Percentiles rank a stretch among this genome's conserved stretches.
phyloP scores from a whole-genome alignment of 2,329 filamentous ascomycete genomes.

The Passalora sequoiae region DNA sequence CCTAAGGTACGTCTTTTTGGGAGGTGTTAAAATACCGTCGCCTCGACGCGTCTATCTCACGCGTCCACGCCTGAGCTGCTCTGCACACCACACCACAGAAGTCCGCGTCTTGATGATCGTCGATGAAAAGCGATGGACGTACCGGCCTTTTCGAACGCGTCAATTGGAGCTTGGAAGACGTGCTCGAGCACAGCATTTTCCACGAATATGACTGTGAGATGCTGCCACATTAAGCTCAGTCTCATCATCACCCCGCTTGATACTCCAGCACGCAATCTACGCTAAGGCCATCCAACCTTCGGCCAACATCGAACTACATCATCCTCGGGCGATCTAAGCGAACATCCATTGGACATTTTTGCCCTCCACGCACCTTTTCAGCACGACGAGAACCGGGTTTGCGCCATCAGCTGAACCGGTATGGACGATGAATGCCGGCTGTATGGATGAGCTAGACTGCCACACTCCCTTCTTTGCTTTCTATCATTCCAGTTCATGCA shows the following conservation, averaged over 20 bases:
- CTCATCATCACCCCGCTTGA: background rate
- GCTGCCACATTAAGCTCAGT: background rate
- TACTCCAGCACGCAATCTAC: background rate
- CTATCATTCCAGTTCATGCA: constrained; percentile 2
- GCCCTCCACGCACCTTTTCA: background rate
- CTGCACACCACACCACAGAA: too few species aligned
- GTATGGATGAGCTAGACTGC: background rate
- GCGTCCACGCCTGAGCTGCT: too few species aligned
- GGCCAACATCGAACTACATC: background rate
- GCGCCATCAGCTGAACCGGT: background rate
- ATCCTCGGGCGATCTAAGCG: constrained; percentile 1
- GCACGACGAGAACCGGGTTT: constrained; percentile 1
- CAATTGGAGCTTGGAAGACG: background rate
- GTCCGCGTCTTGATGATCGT: too few species aligned
- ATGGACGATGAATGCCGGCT: background rate
- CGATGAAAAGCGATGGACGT: too few species aligned
- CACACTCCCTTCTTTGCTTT: background rate
- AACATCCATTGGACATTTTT: constrained; percentile 1
- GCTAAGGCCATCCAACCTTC: constrained; percentile 1
- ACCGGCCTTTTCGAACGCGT: too few species aligned
- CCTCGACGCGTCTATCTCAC: too few species aligned
- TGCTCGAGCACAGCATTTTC: background rate
- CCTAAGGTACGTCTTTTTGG: too few species aligned
- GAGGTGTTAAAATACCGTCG: too few species aligned
- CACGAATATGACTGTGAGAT: background rate